Base-by-base conservation (phyloP, 192 early-diverging fungal genomes). In the Ambispora gerdemannii region DNA sequence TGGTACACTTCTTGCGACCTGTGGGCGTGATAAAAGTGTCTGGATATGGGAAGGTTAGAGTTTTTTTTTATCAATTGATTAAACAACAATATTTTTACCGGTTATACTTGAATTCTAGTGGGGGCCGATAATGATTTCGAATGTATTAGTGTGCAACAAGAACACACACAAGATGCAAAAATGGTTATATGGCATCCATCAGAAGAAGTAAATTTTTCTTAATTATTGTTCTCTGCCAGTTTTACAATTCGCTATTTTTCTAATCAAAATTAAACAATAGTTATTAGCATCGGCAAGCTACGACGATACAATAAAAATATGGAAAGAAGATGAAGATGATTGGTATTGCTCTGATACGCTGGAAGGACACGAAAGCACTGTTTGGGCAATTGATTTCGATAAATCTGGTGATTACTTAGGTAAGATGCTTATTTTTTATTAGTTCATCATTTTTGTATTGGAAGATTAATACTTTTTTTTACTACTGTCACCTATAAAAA, bases 121-220 rank as follows among this genome's bases (percentile, higher is more conserved):
- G 78, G 83, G 31, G 79, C 87, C 28, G 93, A 95, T 67, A 90
- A 87, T 69, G 96, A 98, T 74, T 98, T 98, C 82, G 94, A 97
- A 76, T 96, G 93, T 76, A 81, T 98, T 20, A 91, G 88, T 64
- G 95, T 98, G 28, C 79, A 97, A 25, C 93, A 95, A 77, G 95
- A 98, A 71, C 97, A 98, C 75, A 89, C 87, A 10, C 93, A 97
- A 78, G 97, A 98, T 74, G 95, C 97, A 47, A 98, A 98, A 74
- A 89, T 89, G 86, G 90, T 98, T 0, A 70, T 83, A 27, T 98
- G 94, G 94, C 93, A 96, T 77, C 95, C 97, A 2, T 83, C 61
- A 3, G 79, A 91, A 64, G 93, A 96, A 69, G 82, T 89, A 78
- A 61, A 31, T 50, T 59, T 20, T 24, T 25, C 27, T 25, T 24